phyloP scores from a whole-genome alignment of 2,329 filamentous ascomycete genomes.

The Paecilomyces variotii region DNA sequence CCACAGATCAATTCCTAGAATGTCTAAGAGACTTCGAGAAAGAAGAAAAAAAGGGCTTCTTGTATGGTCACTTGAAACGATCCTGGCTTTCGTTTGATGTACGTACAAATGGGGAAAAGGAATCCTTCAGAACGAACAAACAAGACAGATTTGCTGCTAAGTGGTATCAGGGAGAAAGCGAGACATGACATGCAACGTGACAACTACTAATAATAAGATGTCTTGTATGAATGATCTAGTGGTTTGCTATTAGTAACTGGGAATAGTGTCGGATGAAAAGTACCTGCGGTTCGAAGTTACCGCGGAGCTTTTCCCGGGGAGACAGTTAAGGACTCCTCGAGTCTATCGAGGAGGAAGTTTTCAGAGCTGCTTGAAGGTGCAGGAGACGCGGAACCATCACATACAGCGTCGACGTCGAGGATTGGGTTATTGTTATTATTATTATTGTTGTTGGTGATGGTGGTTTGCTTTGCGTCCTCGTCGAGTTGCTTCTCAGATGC shows the following conservation, averaged over 20 bases:
- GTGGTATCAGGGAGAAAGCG: too few relatives aligned
- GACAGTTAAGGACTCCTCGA: conserved; percentile 15
- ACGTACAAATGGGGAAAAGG: too few relatives aligned
- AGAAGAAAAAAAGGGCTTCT: too few relatives aligned
- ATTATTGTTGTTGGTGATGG: neutral
- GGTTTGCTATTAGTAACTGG: neutral
- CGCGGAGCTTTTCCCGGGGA: neutral
- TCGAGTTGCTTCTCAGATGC: neutral
- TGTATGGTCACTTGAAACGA: too few relatives aligned
- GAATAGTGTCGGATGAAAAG: neutral
- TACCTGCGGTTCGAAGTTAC: neutral
- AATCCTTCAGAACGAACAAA: too few relatives aligned
- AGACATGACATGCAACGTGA: too few relatives aligned
- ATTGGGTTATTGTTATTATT: neutral
- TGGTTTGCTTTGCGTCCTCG: neutral
- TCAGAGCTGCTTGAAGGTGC: conserved; percentile 11
- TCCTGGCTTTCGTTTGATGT: too few relatives aligned
- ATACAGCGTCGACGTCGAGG: neutral
- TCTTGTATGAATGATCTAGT: too few relatives aligned
- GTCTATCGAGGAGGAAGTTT: conserved; percentile 16
- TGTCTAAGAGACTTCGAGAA: too few relatives aligned
- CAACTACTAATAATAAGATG: too few relatives aligned
- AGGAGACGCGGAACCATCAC: conserved; percentile 10
- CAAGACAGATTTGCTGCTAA: too few relatives aligned
- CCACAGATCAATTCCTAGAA: too few relatives aligned